Conservation (phyloP, 331 rosid genomes). For the Stylosanthes scabra region DNA sequence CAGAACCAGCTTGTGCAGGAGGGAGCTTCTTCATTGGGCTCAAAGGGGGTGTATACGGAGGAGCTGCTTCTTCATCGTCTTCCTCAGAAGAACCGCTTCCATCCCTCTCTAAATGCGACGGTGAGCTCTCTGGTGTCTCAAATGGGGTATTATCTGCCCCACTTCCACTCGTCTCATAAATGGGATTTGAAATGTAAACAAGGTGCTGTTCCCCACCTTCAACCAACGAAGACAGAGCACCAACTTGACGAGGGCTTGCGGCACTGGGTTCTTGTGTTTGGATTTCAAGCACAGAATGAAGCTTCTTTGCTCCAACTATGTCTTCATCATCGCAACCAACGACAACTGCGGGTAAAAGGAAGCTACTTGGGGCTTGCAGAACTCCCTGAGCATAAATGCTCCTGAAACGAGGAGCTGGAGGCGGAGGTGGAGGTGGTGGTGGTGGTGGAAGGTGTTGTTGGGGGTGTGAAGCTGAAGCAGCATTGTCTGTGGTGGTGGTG, state of each 20-base stretch:
- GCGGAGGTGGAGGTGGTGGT: too few relatives aligned
- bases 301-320: slow-evolving; percentile 43
- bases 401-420: slow-evolving; percentile 47
- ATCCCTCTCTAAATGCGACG: slow-evolving; percentile 63
- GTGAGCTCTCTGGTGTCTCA: slow-evolving; percentile 88
- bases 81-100: slow-evolving; percentile 59
- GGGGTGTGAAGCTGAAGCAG: slow-evolving; percentile 40
- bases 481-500: slow-evolving; percentile 10
- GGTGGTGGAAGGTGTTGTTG: slow-evolving; percentile 43
- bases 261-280: slow-evolving; percentile 40
- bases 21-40: slow-evolving; percentile 91
- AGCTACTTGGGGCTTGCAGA: slow-evolving; percentile 79
- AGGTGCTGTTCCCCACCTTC: slow-evolving; percentile 47
- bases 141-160: too few relatives aligned
- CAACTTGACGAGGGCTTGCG: slow-evolving; percentile 46
- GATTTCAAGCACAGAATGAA: slow-evolving; percentile 50
- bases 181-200: slow-evolving; percentile 92
- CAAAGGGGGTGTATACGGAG: slow-evolving; percentile 71
- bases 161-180: slow-evolving; percentile 69
- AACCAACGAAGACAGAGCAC: slow-evolving; percentile 25
- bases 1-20: slow-evolving; percentile 69
- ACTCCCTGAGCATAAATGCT: slow-evolving; percentile 75
- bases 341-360: slow-evolving; percentile 61
- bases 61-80: slow-evolving; percentile 31
- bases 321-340: slow-evolving; percentile 43